Evolutionary conservation across 1,284 basidiomycete genomes (phyloP).

Genomic region (Ganoderma boninense): DNA sequence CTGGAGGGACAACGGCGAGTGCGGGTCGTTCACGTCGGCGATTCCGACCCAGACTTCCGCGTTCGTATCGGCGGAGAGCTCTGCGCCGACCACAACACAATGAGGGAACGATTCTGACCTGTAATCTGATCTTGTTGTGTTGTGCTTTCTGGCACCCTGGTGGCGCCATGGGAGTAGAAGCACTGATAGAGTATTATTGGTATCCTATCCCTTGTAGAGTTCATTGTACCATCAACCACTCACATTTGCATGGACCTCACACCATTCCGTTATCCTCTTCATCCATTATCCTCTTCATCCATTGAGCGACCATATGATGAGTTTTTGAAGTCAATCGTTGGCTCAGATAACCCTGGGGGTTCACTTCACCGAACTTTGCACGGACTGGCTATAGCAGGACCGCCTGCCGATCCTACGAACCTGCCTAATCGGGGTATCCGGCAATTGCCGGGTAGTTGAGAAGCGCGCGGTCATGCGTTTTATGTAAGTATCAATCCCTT

Average conservation of each 20-base stretch:
- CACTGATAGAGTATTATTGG: neutral
- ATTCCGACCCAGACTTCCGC: conserved; percentile 17
- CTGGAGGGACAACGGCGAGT: conserved; percentile 51
- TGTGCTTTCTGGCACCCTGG: neutral
- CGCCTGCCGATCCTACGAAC: too few relatives aligned
- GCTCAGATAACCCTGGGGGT: neutral
- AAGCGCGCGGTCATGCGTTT: neutral
- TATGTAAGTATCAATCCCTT: neutral
- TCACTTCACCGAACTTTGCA: neutral
- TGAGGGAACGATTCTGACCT: neutral
- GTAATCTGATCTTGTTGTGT: neutral
- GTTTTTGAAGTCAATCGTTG: too few relatives aligned
- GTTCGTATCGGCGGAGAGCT: neutral
- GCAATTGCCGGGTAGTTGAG: neutral
- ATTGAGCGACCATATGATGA: too few relatives aligned
- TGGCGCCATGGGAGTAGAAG: neutral
- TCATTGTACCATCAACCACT: neutral
- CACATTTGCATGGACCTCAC: neutral
- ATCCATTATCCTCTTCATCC: too few relatives aligned
- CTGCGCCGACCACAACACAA: neutral
- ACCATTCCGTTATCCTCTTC: neutral
- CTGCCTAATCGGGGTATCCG: neutral
- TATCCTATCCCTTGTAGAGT: neutral
- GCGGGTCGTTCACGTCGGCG: conserved; percentile 32
- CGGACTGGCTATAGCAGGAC: too few relatives aligned